phyloP scores from a whole-genome alignment of 805 yeast genomes.

The Suhomyces vadensis region DNA sequence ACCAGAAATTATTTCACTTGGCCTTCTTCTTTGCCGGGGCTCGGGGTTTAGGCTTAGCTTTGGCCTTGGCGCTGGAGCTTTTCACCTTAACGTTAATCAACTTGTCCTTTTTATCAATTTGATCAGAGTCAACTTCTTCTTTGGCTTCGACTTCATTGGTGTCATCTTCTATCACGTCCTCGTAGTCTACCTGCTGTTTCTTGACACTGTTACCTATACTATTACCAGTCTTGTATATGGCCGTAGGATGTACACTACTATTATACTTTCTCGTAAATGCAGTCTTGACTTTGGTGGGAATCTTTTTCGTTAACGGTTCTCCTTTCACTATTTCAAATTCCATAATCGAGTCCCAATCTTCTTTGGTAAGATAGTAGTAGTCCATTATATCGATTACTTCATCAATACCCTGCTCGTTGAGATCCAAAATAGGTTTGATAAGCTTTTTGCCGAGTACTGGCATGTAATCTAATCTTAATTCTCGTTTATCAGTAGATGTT shows the following conservation, averaged over 20 bases:
- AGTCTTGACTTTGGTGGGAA: conserved; percentile 77
- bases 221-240: conserved; percentile 73
- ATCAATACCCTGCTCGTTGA: conserved; percentile 64
- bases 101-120: conserved; percentile 60
- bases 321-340: conserved; percentile 67
- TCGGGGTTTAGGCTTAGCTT: conserved; percentile 13
- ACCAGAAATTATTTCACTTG: neutral
- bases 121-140: conserved; percentile 43
- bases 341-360: conserved; percentile 88
- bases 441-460: conserved; percentile 62
- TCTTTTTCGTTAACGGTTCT: conserved; percentile 52
- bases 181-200: conserved; percentile 58
- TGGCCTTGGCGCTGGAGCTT: conserved; percentile 24
- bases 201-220: conserved; percentile 40
- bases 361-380: conserved; percentile 78
- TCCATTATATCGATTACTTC: conserved; percentile 76
- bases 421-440: conserved; percentile 54
- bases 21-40: conserved; percentile 6
- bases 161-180: conserved; percentile 69
- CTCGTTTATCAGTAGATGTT: conserved; percentile 73
- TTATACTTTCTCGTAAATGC: conserved; percentile 89
- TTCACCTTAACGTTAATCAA: conserved; percentile 47
- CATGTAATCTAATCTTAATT: conserved; percentile 73
- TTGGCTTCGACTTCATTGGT: conserved; percentile 48
- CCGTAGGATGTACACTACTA: conserved; percentile 73